These are phyloP conservation scores for Oryza longistaminata DNA, from an alignment of 176 grass and related monocot genomes.

Conservation along the genomic window DNA sequence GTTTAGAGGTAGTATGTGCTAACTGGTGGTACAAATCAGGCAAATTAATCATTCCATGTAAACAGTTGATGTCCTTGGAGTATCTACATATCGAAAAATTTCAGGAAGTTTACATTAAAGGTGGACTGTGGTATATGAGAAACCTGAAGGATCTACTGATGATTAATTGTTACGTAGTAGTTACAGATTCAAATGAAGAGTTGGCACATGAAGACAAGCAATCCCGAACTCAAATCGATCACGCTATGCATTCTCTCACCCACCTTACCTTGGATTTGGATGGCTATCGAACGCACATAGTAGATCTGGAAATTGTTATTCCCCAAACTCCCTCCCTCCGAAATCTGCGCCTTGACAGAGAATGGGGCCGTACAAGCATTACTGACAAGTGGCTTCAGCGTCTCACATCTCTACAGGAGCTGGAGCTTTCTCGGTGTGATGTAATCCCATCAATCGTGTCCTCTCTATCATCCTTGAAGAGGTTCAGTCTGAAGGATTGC, in stretches of 20 bases:
- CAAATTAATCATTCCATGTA: constrained; percentile 29
- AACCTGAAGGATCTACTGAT: constrained; percentile 20
- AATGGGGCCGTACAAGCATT: not conserved
- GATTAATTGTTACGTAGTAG: not conserved
- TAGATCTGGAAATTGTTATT: not conserved
- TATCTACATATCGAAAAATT: not conserved
- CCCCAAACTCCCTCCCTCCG: constrained; percentile 1
- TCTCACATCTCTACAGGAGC: constrained; percentile 10
- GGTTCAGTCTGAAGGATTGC: constrained; percentile 10
- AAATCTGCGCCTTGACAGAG: not conserved
- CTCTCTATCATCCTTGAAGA: constrained; percentile 22
- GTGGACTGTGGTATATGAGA: constrained; percentile 16
- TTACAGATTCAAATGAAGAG: not conserved
- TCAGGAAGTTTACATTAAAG: not conserved
- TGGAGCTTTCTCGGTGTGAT: not conserved
- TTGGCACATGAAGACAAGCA: not conserved
- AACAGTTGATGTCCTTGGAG: constrained; percentile 2
- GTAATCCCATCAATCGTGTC: not conserved
- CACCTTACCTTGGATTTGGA: not conserved
- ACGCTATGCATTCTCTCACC: constrained; percentile 18
- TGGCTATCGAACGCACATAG: not conserved
- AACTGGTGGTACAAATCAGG: too few species aligned
- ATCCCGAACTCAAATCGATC: not conserved
- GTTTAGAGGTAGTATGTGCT: not conserved
- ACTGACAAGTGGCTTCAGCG: not conserved